Conservation (phyloP, 352 stramenopile genomes). For the Phytophthora sojae region DNA sequence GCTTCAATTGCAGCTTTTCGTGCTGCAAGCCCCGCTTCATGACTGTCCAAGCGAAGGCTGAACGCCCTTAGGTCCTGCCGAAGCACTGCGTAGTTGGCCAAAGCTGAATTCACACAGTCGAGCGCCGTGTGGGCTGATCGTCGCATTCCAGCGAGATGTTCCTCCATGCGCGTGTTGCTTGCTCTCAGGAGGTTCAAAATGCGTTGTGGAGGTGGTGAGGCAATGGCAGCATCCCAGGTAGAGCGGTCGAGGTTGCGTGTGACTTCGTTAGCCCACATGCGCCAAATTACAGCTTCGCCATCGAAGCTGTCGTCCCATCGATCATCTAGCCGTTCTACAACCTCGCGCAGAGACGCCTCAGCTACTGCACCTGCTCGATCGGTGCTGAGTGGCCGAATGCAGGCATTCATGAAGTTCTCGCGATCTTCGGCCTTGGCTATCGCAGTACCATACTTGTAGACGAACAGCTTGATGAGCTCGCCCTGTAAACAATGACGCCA, state of each 20-base stretch:
- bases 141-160: background rate
- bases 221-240: slow-evolving; percentile 13
- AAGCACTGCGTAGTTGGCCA: slow-evolving; percentile 1
- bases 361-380: slow-evolving; percentile 16
- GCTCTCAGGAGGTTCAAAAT: slow-evolving; percentile 12
- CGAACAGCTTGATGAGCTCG: background rate
- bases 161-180: slow-evolving; percentile 10
- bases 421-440: background rate
- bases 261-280: slow-evolving; percentile 30
- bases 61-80: slow-evolving; percentile 3
- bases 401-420: background rate
- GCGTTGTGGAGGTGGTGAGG: slow-evolving; percentile 1
- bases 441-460: slow-evolving; percentile 1
- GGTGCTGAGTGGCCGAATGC: background rate
- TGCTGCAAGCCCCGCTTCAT: background rate
- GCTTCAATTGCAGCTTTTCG: slow-evolving; percentile 13
- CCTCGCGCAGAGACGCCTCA: slow-evolving; percentile 13
- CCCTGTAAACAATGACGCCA: background rate
- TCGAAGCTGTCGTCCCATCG: slow-evolving; percentile 11
- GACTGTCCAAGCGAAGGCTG: slow-evolving; percentile 4
- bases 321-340: slow-evolving; percentile 12
- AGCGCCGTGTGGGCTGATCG: slow-evolving; percentile 1
- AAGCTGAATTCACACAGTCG: slow-evolving; percentile 12
- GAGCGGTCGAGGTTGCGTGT: slow-evolving; percentile 16
- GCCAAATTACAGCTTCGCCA: slow-evolving; percentile 17